A percentile compares a stretch with the other conserved stretches of the same genome.
phyloP scores from a whole-genome alignment of 2,329 filamentous ascomycete species.

The Nannizziopsis barbatae region DNA sequence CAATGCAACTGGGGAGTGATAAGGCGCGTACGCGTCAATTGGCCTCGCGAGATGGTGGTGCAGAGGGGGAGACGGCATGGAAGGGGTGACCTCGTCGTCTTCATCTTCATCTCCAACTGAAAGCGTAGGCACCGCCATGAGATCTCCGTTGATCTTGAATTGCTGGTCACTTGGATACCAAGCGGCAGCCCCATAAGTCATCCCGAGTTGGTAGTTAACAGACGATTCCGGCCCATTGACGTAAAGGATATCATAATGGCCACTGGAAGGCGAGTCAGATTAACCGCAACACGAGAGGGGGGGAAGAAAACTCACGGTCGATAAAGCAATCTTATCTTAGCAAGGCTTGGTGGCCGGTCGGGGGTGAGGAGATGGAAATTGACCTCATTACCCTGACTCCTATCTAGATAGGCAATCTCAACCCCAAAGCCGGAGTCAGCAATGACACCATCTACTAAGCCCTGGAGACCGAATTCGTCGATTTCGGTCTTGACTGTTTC shows the following conservation, averaged over 20 bases:
- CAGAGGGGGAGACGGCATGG: slow-evolving; percentile 24
- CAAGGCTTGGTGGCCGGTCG: slow-evolving; percentile 32
- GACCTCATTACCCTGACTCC: slow-evolving; percentile 64
- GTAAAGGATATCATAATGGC: slow-evolving; percentile 93
- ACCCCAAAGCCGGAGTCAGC: slow-evolving; percentile 67
- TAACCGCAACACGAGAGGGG: neutral
- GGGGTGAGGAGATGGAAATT: slow-evolving; percentile 40
- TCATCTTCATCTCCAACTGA: slow-evolving; percentile 31
- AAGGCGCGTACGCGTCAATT: slow-evolving; percentile 20
- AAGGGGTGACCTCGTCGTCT: slow-evolving; percentile 22
- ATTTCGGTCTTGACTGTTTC: slow-evolving; percentile 73
- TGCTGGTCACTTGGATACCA: slow-evolving; percentile 30
- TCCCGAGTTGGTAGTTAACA: slow-evolving; percentile 33
- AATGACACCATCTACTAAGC: slow-evolving; percentile 67
- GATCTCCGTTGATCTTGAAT: slow-evolving; percentile 31
- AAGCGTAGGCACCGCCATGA: slow-evolving; percentile 34
- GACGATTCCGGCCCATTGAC: slow-evolving; percentile 40
- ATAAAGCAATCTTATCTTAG: slow-evolving; percentile 59
- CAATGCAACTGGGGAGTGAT: slow-evolving; percentile 7
- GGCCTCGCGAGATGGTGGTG: slow-evolving; percentile 23
- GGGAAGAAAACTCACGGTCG: slow-evolving; percentile 43
- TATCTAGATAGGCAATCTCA: slow-evolving; percentile 84
- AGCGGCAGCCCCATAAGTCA: slow-evolving; percentile 29
- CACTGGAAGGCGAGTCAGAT: slow-evolving; percentile 34
- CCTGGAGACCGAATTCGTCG: slow-evolving; percentile 73